phyloP scores from a whole-genome alignment of 176 grass and related monocot genomes.

The Chloris gayana region DNA sequence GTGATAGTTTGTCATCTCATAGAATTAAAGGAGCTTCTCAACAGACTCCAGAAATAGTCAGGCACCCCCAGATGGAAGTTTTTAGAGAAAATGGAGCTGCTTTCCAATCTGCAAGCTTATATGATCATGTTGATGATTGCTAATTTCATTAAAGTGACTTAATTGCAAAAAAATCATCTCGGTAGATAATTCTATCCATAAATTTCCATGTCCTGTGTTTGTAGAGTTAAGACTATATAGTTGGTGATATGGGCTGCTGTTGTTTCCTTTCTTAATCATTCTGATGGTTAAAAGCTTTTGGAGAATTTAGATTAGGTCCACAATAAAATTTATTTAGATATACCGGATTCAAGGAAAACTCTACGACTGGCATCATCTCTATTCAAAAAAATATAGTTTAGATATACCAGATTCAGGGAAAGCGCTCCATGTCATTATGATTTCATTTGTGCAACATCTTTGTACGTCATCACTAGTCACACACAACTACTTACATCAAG shows the following conservation, averaged over 20 bases:
- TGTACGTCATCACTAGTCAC: not conserved
- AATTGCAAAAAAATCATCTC: not conserved
- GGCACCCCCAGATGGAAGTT: not conserved
- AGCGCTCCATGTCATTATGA: not conserved
- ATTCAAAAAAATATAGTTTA: not conserved
- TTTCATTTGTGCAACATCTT: conserved; percentile 5
- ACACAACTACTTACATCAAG: not conserved
- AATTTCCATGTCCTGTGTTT: not conserved
- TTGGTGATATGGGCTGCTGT: not conserved
- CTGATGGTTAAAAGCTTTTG: not conserved
- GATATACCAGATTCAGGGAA: not conserved
- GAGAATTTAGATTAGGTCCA: not conserved
- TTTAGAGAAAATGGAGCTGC: not conserved
- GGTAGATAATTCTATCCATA: not conserved
- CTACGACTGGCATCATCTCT: not conserved
- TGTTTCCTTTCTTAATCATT: not conserved
- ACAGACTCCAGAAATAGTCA: not conserved
- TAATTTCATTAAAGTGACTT: not conserved
- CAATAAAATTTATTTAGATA: not conserved
- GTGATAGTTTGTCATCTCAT: not conserved
- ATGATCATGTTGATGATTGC: not conserved
- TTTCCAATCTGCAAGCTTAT: not conserved
- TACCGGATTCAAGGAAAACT: not conserved
- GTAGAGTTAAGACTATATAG: not conserved
- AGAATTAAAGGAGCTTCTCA: not conserved